Conservation (phyloP, 495 filamentous ascomycete species). For the Sphaerosporella brunnea region DNA sequence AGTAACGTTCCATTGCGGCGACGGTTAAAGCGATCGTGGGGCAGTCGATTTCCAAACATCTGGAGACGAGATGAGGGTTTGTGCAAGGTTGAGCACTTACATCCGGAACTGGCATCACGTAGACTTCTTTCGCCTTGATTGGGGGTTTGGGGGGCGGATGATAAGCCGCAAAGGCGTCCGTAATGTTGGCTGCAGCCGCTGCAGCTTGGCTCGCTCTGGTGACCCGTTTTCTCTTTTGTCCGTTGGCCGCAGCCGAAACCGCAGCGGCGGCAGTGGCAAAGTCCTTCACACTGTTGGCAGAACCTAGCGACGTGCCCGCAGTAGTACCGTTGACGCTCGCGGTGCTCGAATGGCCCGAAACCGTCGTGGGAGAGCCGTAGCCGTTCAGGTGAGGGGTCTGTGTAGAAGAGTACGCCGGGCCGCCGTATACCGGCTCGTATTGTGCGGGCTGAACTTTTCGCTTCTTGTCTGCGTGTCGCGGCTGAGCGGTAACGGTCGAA, state of each 20-base stretch:
- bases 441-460: slow-evolving; percentile 42
- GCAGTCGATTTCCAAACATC: too few relatives aligned
- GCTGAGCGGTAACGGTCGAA: background rate
- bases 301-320: slow-evolving; percentile 75
- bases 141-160: slow-evolving; percentile 69
- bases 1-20: background rate
- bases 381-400: slow-evolving; percentile 38
- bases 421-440: slow-evolving; percentile 47
- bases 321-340: slow-evolving; percentile 63
- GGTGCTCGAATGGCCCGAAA: slow-evolving; percentile 73
- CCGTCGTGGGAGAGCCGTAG: slow-evolving; percentile 46
- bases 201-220: slow-evolving; percentile 32
- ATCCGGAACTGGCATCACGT: slow-evolving; percentile 63
- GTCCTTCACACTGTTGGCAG: slow-evolving; percentile 46
- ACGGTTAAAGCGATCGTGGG: too few relatives aligned
- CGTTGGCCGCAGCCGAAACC: slow-evolving; percentile 23
- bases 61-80: too few relatives aligned
- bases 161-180: slow-evolving; percentile 60
- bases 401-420: slow-evolving; percentile 49
- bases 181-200: slow-evolving; percentile 30
- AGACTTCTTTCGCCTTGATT: slow-evolving; percentile 81
- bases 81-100: slow-evolving; percentile 38
- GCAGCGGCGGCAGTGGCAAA: slow-evolving; percentile 28
- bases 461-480: slow-evolving; percentile 41
- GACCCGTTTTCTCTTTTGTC: slow-evolving; percentile 73